phyloP scores from a whole-genome alignment of 352 stramenopile genomes.

The Pelagophyceae sp. region DNA sequence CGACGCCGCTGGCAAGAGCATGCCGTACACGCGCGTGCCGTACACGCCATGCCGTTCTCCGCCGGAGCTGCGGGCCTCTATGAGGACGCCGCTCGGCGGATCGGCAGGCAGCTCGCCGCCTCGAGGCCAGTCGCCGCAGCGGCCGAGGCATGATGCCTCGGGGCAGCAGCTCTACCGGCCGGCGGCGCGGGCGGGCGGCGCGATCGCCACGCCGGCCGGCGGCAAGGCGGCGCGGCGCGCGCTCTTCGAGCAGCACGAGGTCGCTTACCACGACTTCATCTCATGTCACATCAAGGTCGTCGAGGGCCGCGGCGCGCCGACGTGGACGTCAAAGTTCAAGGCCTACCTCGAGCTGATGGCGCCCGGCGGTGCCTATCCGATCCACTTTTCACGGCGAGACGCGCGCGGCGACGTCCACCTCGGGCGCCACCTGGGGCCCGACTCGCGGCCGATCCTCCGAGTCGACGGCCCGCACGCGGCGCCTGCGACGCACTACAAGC shows the following conservation, averaged over 20 bases:
- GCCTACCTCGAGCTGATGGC: constrained; percentile 41
- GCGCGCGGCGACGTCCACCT: constrained; percentile 30
- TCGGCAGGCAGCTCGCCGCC: too few relatives aligned
- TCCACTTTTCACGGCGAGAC: constrained; percentile 35
- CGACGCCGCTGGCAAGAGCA: neutral
- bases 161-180: too few relatives aligned
- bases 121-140: too few relatives aligned
- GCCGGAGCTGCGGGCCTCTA: too few relatives aligned
- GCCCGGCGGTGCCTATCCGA: constrained; percentile 24
- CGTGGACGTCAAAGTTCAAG: constrained; percentile 41
- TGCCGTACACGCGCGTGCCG: constrained; percentile 17
- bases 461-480: constrained; percentile 40
- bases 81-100: too few relatives aligned
- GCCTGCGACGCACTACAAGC: constrained; percentile 36
- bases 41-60: too few relatives aligned
- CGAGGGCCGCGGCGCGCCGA: constrained; percentile 9
- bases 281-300: constrained; percentile 36
- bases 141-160: too few relatives aligned
- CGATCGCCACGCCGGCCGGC: constrained; percentile 9
- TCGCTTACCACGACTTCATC: constrained; percentile 33
- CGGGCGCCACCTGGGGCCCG: constrained; percentile 32
- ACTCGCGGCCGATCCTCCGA: constrained; percentile 33
- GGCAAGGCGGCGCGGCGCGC: too few relatives aligned
- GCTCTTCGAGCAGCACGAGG: constrained; percentile 31
- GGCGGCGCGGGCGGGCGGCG: neutral